These are phyloP conservation scores for Cymbidium sinense DNA, from an alignment of 106 monocot species.

Conservation along the genomic window DNA sequence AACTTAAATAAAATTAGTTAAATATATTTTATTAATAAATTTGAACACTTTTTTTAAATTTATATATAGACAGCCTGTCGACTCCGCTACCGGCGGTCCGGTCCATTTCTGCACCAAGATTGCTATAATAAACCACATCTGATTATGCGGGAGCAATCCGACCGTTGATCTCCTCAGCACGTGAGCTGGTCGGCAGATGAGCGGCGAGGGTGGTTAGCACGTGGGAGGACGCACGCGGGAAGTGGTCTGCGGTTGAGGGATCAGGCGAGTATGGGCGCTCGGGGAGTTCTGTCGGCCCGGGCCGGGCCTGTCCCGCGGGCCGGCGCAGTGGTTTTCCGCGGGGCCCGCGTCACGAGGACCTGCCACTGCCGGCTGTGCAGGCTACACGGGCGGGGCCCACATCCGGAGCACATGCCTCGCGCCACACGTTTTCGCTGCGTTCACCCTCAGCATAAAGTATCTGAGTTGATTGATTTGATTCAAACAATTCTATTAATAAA, in stretches of 20 bases:
- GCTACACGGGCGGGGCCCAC: conserved; percentile 11
- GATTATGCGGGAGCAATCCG: background rate
- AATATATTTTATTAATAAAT: no score
- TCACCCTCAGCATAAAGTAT: no score
- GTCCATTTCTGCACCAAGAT: background rate
- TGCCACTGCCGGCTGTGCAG: conserved; percentile 11
- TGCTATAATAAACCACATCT: background rate
- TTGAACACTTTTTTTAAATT: background rate
- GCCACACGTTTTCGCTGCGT: background rate
- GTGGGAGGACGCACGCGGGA: background rate
- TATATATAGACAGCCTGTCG: background rate
- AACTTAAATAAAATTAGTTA: no score
- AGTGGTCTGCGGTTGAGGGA: background rate
- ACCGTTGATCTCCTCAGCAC: background rate
- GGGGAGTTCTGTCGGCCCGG: background rate
- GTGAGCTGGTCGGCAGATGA: background rate
- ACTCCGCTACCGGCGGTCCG: background rate
- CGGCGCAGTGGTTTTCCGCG: background rate
- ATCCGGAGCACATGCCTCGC: background rate
- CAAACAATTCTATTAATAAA: no score
- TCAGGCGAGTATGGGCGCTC: background rate
- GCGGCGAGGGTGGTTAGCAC: background rate
- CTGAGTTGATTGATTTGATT: no score
- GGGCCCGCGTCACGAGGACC: conserved; percentile 2
- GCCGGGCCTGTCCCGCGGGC: conserved; percentile 16